A percentile compares a stretch with the other conserved stretches of the same genome.
phyloP scores from a whole-genome alignment of 2,329 filamentous ascomycete species.

The Aspergillus quadricinctus region DNA sequence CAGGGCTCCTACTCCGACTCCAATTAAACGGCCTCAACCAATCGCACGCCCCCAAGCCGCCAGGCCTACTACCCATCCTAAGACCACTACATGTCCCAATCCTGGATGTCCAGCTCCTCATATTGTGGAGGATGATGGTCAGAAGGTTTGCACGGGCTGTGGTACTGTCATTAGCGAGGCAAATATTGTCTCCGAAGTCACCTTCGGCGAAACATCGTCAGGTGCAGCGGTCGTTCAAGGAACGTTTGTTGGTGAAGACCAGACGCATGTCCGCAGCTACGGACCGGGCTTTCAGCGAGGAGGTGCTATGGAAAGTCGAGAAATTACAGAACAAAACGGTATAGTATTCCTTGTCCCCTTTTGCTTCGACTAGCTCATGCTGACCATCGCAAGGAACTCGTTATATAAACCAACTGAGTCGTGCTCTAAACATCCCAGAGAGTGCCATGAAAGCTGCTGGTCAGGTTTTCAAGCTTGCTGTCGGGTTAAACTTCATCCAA shows the following conservation, averaged over 20 bases:
- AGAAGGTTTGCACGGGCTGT: conserved; percentile 70
- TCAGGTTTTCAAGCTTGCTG: conserved; percentile 72
- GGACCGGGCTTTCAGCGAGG: conserved; percentile 44
- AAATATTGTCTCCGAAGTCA: conserved; percentile 88
- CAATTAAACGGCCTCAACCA: conserved; percentile 36
- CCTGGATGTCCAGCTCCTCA: conserved; percentile 43
- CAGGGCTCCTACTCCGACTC: conserved; percentile 33
- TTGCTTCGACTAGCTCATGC: background rate
- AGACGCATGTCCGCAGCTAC: conserved; percentile 68
- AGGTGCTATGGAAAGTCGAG: conserved; percentile 47
- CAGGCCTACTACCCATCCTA: conserved; percentile 33
- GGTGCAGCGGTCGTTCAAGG: conserved; percentile 90
- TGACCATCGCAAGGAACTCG: conserved; percentile 30
- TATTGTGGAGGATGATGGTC: conserved; percentile 44
- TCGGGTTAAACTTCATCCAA: conserved; percentile 73
- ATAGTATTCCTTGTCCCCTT: conserved; percentile 1
- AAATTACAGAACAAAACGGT: conserved; percentile 44
- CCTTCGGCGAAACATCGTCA: conserved; percentile 80
- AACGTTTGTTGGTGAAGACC: conserved; percentile 78
- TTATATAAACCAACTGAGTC: conserved; percentile 40
- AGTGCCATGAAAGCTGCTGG: conserved; percentile 62
- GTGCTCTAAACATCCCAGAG: conserved; percentile 48
- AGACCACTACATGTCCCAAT: conserved; percentile 42
- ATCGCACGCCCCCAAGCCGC: conserved; percentile 26
- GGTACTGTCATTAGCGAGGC: conserved; percentile 78